Base-by-base conservation (phyloP, 306 rosid species). In the Malus fusca region DNA sequence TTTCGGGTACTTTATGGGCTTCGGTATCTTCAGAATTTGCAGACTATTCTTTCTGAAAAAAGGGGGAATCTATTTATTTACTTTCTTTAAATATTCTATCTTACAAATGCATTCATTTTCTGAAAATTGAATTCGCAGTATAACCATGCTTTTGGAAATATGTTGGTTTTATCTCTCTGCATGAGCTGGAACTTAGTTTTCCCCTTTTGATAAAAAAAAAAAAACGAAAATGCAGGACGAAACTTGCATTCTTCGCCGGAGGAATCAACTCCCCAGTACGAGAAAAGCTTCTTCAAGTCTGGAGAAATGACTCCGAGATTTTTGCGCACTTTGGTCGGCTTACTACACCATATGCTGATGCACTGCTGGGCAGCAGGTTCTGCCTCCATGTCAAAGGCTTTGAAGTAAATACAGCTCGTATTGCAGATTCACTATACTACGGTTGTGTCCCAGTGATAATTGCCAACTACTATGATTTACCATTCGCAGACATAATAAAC, bases 301-400 rank as follows among this genome's bases (percentile, higher is more conserved):
- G 98, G 98, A 74, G 82, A 84, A 88, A 89, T 66, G 92, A 93
- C 79, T 31, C 90, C 0, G 96, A 93, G 78, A 91, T 93, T 71
- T 93, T 88, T 74, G 98, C 74, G n/a, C 88, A 89, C 80, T 75
- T 30, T 21, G 96, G 98, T 59, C 82, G 98, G 58, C 87, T 91
- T 26, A 88, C 79, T 69, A 93, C 97, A 37, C 82, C 98, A 31
- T 93, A 93, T n/a, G 88, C 88, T 15, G 93, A 89, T 69, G 92
- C 83, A 77, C 77, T 93, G 69, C 79, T 93, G 65, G 85, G 88
- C 15, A 93, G 97, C 88, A 91, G 87, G 84, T 93, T 89, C 82
- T 93, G 98, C 85, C 93, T 93, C 75, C 98, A 93, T 63, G 97
- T 86, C 4, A 93, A 91, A 81, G 97, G 97, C 76, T 91, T 74